phyloP scores from a whole-genome alignment of 495 filamentous ascomycete genomes.

The Halenospora varia region DNA sequence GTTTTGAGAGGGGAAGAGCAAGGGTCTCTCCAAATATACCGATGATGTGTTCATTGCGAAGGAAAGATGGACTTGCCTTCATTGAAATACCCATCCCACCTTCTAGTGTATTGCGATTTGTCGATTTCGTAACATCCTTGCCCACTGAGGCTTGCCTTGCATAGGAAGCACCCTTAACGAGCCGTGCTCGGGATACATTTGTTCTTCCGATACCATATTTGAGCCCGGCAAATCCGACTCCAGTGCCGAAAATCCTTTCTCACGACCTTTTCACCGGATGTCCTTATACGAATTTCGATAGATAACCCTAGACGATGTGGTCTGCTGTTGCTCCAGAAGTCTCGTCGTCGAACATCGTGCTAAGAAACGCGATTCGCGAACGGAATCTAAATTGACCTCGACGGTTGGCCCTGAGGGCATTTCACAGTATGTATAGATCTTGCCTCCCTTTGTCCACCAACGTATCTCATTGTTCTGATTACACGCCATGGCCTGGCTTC shows the following conservation, averaged over 20 bases:
- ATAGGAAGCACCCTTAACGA: neutral
- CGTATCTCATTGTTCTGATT: neutral
- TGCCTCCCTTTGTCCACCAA: neutral
- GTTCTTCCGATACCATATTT: constrained; percentile 7
- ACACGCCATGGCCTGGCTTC: neutral
- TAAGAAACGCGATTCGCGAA: neutral
- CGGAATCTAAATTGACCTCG: neutral
- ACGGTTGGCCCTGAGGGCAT: neutral
- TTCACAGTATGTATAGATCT: constrained; percentile 1
- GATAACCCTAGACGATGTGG: constrained; percentile 7
- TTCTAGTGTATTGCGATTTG: neutral
- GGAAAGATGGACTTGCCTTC: constrained; percentile 1
- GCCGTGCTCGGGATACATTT: constrained; percentile 2
- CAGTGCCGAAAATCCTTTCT: constrained; percentile 3
- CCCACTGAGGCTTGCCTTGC: neutral
- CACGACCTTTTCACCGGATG: constrained; percentile 4
- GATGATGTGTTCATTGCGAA: constrained; percentile 10
- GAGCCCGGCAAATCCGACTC: constrained; percentile 5
- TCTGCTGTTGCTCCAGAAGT: constrained; percentile 1
- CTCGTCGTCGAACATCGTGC: neutral
- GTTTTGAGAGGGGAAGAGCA: constrained; percentile 6
- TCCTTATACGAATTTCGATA: constrained; percentile 8
- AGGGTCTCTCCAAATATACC: constrained; percentile 7
- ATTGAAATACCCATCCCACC: neutral
- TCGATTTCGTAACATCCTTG: neutral